Evolutionary conservation across 768 basidiomycete genomes (phyloP), one percentile per base, ranked within the genome.

Genomic region (Collybiopsis confluens): DNA sequence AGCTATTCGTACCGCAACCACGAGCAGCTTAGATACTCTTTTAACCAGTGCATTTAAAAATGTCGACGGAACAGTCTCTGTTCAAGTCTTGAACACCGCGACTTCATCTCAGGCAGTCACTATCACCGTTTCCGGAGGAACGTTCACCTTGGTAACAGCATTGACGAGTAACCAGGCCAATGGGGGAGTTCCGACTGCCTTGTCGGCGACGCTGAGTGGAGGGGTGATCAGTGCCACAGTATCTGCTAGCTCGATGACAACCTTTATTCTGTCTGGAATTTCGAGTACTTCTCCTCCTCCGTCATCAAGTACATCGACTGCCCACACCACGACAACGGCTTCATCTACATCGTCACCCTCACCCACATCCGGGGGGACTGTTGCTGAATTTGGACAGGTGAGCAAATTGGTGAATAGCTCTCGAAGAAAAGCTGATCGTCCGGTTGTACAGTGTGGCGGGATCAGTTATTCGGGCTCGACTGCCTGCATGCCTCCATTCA

Each of bases 11-110:
- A 44, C 46, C 28, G 52, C 51, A 9, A 53, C 56, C 1, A 56
- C 56, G 11, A 44, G 41, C 21, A 51, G 56, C 21, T 56, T 51
- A 7, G 1, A 28, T 10, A 23, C 40, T 37, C 51, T 56, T 26
- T 43, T 56, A 13, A 53, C 56, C n/a, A 56, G 51, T 23, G 56
- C 56, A 4, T 56, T 56, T 43, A 56, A 52, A 45, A 56, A 56
- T 43, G 26, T 35, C 18, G 56, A 56, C 28, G 44, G 43, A 13
- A 56, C 51, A 13, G 42, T 56, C 15, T 53, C 52, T 10, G 21
- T 56, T 11, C 51, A 53, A 36, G 56, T 56, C 2, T 45, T 56
- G 33, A 56, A 56, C 43, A 56, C 49, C 30, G 52, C 43, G n/a
- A 47, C 16, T 21, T 11, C 56, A 11, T 40, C 51, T 15, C 56